Evolutionary conservation across 768 basidiomycete species (phyloP).

Genomic region (Porpolomopsis calyptriformis): DNA sequence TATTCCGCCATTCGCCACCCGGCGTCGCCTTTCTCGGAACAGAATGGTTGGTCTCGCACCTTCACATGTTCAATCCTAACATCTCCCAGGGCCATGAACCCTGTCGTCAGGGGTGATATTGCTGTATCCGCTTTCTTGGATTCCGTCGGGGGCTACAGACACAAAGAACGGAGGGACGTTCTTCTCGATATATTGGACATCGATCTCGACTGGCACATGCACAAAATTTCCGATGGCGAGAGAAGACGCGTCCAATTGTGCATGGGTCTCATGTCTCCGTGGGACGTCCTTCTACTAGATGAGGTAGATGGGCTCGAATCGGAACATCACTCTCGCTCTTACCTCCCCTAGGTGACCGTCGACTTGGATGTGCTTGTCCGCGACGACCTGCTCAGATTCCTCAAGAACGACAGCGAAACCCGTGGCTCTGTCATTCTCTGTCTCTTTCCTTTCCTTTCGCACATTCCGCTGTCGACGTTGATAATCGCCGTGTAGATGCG

Average conservation of each 20-base stretch:
- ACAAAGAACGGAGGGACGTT: constrained; percentile 78
- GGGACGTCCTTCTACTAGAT: constrained; percentile 88
- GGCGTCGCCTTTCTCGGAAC: constrained; percentile 87
- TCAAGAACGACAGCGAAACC: constrained; percentile 67
- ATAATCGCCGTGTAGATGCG: constrained; percentile 46
- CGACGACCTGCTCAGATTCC: constrained; percentile 78
- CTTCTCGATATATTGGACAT: constrained; percentile 90
- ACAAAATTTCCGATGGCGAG: constrained; percentile 93
- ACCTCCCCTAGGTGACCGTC: constrained; percentile 69
- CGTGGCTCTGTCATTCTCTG: constrained; percentile 86
- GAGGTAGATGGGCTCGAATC: constrained; percentile 44
- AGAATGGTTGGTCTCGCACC: constrained; percentile 56
- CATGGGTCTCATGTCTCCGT: constrained; percentile 90
- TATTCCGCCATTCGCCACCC: constrained; percentile 77
- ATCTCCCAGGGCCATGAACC: constrained; percentile 78
- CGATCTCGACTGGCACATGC: constrained; percentile 95
- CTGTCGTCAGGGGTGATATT: constrained; percentile 90
- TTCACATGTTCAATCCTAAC: not conserved
- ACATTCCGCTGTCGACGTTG: not conserved
- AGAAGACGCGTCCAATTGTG: constrained; percentile 85
- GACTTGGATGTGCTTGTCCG: constrained; percentile 95
- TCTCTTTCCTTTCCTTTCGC: constrained; percentile 17
- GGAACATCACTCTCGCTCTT: constrained; percentile 3
- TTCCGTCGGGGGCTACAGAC: constrained; percentile 90
- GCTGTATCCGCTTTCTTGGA: constrained; percentile 91